phyloP scores from a whole-genome alignment of 345 rosid genomes.

The Euphorbia peplus region DNA sequence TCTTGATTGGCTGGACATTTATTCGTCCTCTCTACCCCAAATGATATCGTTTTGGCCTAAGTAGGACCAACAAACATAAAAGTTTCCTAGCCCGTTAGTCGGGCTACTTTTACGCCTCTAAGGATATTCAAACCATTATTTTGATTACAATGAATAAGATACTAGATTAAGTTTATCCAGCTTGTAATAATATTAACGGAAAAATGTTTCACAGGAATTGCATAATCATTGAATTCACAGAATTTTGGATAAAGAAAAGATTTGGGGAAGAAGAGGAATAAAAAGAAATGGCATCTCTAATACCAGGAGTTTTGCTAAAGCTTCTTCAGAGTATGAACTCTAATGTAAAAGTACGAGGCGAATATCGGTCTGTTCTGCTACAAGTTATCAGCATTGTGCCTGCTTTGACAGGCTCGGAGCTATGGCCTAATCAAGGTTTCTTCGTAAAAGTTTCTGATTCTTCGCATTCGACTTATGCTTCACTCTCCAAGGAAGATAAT shows the following conservation, averaged over 20 bases:
- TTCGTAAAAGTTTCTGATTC: conserved; percentile 90
- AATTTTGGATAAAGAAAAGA: not conserved
- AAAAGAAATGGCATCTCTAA: conserved; percentile 68
- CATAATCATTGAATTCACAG: not conserved
- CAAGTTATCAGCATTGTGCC: conserved; percentile 93
- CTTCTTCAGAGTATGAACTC: conserved; percentile 76
- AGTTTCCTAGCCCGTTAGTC: too few species aligned
- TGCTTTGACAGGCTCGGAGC: conserved; percentile 78
- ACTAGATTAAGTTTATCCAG: too few species aligned
- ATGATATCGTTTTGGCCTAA: too few species aligned
- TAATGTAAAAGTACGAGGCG: conserved; percentile 67
- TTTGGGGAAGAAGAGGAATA: not conserved
- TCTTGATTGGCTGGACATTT: too few species aligned
- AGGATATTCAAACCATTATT: too few species aligned
- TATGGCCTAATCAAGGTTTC: conserved; percentile 95
- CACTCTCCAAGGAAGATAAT: conserved; percentile 69
- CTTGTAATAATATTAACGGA: not conserved
- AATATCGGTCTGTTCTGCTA: conserved; percentile 73
- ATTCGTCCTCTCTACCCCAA: too few species aligned
- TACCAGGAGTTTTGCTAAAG: conserved; percentile 74
- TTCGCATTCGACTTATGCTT: conserved; percentile 80
- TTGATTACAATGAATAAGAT: too few species aligned
- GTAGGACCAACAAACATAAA: too few species aligned
- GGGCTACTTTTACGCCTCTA: too few species aligned
- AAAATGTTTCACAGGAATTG: not conserved